phyloP scores from a whole-genome alignment of 208 protist species.

The Leishmania guyanensis region DNA sequence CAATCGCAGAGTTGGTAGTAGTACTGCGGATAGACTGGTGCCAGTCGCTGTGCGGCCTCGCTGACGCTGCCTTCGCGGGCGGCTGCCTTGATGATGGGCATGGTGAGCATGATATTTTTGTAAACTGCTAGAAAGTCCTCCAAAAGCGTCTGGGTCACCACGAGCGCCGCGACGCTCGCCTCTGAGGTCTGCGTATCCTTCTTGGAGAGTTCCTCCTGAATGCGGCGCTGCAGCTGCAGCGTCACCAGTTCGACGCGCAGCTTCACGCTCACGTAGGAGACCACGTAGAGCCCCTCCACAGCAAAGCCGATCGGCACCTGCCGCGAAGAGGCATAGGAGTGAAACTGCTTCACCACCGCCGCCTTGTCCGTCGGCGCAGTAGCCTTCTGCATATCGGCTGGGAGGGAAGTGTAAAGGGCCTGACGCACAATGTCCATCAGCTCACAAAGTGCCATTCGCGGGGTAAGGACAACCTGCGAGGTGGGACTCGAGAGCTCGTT shows the following conservation, averaged over 20 bases:
- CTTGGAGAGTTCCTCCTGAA: constrained; percentile 40
- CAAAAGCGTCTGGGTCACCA: constrained; percentile 55
- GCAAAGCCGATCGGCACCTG: constrained; percentile 48
- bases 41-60: constrained; percentile 21
- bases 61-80: constrained; percentile 7
- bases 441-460: constrained; percentile 48
- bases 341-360: constrained; percentile 17
- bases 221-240: constrained; percentile 39
- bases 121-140: constrained; percentile 61
- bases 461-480: constrained; percentile 36
- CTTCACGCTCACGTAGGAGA: constrained; percentile 66
- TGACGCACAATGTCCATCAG: constrained; percentile 58
- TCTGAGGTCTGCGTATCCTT: constrained; percentile 10
- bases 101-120: constrained; percentile 51
- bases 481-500: constrained; percentile 38
- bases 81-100: constrained; percentile 48
- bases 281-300: constrained; percentile 49
- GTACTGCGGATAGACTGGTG: constrained; percentile 43
- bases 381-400: constrained; percentile 18
- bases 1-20: constrained; percentile 79
- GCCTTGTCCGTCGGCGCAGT: constrained; percentile 15
- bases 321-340: constrained; percentile 37
- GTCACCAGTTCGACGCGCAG: constrained; percentile 63
- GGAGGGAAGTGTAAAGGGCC: constrained; percentile 41
- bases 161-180: constrained; percentile 39